Evolutionary conservation across 2,329 filamentous ascomycete genomes (phyloP), one percentile per base, ranked within the genome.

Genomic region (Apiospora malaysiana): DNA sequence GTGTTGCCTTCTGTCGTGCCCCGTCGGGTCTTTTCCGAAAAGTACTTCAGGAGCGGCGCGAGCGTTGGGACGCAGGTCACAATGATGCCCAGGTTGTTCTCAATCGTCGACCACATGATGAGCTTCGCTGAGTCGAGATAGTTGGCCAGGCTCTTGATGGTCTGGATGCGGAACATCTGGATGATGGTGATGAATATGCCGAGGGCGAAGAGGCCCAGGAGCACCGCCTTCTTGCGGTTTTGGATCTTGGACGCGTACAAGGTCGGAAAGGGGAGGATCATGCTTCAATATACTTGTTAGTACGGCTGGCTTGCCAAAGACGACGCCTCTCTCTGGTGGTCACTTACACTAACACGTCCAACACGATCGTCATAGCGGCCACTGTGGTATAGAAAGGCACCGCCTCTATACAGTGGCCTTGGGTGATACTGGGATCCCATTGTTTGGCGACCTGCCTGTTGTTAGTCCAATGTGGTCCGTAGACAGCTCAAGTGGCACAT

Each of bases 151-250:
- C 78, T 81, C 47, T 79, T 79, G 72, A 88, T 83, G n/a, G 83
- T 86, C 70, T 83, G 81, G 70, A 87, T 85, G 18, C 85, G 85
- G 71, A 88, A 81, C 70, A 86, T 82, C 73, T 87, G 85, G 56
- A 72, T 56, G 56, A 68, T 40, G 59, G 67, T 69, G 70, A 87
- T 85, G 77, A 88, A 87, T 68, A 84, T 77, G n/a, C 86, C 86
- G 32, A 75, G 40, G 51, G 71, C 37, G 74, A 76, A 69, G 68
- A 75, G 66, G 43, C 69, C 37, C 66, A 73, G 23, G 71, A 88
- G 79, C 3, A 84, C 80, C 3, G 82, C 63, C 76, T 86, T 85
- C 68, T 83, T 83, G 32, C 80, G 80, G 0, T 70, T 74, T 40
- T 82, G 81, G 40, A 85, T 80, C 49, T 80, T 79, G 1, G 80